Evolutionary conservation across 345 rosid genomes (phyloP), one percentile per base, ranked within the genome.

Genomic region (Populus pruinosa): DNA sequence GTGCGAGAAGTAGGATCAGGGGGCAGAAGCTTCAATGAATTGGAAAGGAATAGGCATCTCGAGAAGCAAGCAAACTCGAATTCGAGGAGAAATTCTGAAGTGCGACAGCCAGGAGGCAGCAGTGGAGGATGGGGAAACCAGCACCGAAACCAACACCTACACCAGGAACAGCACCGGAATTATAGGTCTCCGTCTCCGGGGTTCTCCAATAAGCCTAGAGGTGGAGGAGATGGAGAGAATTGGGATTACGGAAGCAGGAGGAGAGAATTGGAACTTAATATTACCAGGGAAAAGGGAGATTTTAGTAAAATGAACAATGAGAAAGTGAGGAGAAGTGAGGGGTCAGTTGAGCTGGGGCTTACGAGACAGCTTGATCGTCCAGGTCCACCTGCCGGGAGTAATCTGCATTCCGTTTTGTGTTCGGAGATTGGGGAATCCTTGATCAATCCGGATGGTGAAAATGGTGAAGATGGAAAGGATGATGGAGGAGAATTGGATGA

Each of bases 301-400:
- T 62, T 14, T 72, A 66, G 77, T 72, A 87, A 82, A 47, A 38
- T 79, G 50, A 81, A 70, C 77, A 77, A 76, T n/a, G 78, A 50
- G 12, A 76, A 49, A 39, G 76, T 72, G 76, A 76, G 73, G 44
- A 74, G 76, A 76, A 71, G 72, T 43, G 21, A 78, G 77, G 81
- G 80, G 65, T 67, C 67, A 12, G 55, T 35, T 66, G 92, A 43
- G 39, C 71, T 69, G 20, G 83, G 87, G 70, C 83, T 90, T 49
- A 71, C 82, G 62, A 78, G 79, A 77, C 97, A 92, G 87, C 85
- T 88, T 83, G 89, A 91, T 83, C 90, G 70, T 18, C 95, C 94
- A 50, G 92, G 94, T 12, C 90, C 86, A 20, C 86, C 88, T 59
- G 73, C 85, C 12, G 89, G 96, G 72, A 87, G 84, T 44, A 86